These are phyloP conservation scores for Trichosporon sp. DNA, from an alignment of 1,284 basidiomycete species.

Conservation along the genomic window DNA sequence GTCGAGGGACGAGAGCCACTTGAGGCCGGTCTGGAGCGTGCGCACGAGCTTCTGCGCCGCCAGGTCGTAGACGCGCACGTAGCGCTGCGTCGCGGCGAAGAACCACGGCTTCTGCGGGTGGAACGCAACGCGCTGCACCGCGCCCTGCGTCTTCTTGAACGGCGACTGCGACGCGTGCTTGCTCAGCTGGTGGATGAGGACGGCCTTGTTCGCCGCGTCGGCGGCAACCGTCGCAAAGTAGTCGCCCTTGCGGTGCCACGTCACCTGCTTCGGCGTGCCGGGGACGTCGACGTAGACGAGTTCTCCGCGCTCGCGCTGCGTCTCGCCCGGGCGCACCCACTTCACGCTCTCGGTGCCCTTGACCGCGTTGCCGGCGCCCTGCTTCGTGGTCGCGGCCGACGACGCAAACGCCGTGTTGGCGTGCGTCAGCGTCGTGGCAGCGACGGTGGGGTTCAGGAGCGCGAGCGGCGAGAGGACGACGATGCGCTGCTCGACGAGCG, in stretches of 20 bases:
- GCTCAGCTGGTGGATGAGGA: conserved; percentile 82
- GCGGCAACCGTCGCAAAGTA: conserved; percentile 81
- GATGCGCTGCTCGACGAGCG: conserved; percentile 57
- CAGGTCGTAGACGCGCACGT: conserved; percentile 92
- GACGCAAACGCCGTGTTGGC: conserved; percentile 48
- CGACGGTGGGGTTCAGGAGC: conserved; percentile 58
- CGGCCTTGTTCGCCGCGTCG: conserved; percentile 46
- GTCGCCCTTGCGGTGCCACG: conserved; percentile 93
- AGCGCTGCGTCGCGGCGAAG: conserved; percentile 98
- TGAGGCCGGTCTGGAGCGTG: conserved; percentile 85
- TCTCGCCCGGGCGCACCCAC: conserved; percentile 54
- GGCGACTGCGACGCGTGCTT: conserved; percentile 94
- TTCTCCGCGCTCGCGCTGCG: conserved; percentile 53
- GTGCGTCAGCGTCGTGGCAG: conserved; percentile 61
- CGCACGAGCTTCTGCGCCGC: conserved; percentile 88
- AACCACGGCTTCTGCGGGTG: conserved; percentile 92
- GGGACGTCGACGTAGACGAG: conserved; percentile 57
- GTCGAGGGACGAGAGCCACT: conserved; percentile 96
- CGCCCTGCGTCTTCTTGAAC: conserved; percentile 88
- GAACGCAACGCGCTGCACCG: conserved; percentile 87
- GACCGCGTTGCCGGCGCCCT: conserved; percentile 30
- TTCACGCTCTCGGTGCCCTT: conserved; percentile 50
- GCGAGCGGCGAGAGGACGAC: conserved; percentile 79
- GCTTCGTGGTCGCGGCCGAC: conserved; percentile 47
- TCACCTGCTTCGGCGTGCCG: conserved; percentile 74